Percentiles rank a stretch among this genome's conserved stretches.
Conservation (phyloP, 2,329 filamentous ascomycete genomes). For the Claviceps arundinis region DNA sequence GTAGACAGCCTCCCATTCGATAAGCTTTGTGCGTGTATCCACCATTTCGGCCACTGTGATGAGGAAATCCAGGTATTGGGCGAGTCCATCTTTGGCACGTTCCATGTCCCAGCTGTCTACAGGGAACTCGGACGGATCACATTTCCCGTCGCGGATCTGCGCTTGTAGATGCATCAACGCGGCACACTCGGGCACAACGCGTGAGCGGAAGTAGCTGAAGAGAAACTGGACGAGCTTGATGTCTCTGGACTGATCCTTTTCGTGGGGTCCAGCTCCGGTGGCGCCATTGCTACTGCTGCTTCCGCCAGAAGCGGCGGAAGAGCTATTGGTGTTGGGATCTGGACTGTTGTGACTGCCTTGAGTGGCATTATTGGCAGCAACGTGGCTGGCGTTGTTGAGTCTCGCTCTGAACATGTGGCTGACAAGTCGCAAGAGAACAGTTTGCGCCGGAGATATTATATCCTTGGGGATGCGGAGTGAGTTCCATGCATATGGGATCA, state of each 20-base stretch:
- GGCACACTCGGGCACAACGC: slow-evolving; percentile 86
- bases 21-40: slow-evolving; percentile 70
- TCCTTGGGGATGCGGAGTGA: slow-evolving; percentile 86
- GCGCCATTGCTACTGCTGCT: slow-evolving; percentile 15
- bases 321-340: slow-evolving; percentile 7
- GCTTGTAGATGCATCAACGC: slow-evolving; percentile 91
- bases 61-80: slow-evolving; percentile 89
- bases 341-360: slow-evolving; percentile 20
- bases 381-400: slow-evolving; percentile 22
- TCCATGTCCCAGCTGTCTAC: slow-evolving; percentile 98
- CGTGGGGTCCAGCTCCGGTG: slow-evolving; percentile 22
- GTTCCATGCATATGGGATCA: slow-evolving; percentile 87
- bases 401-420: slow-evolving; percentile 69
- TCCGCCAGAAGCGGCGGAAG: slow-evolving; percentile 6
- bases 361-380: slow-evolving; percentile 12
- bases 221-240: slow-evolving; percentile 69
- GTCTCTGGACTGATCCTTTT: slow-evolving; percentile 41
- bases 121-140: slow-evolving; percentile 76
- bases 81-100: slow-evolving; percentile 84
- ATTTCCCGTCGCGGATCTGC: slow-evolving; percentile 65
- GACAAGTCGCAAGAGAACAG: slow-evolving; percentile 79
- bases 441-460: slow-evolving; percentile 90
- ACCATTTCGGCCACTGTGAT: slow-evolving; percentile 77
- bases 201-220: slow-evolving; percentile 81
- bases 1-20: slow-evolving; percentile 83